Base-by-base conservation (phyloP, 306 rosid genomes). In the Arachis hypogaea region DNA sequence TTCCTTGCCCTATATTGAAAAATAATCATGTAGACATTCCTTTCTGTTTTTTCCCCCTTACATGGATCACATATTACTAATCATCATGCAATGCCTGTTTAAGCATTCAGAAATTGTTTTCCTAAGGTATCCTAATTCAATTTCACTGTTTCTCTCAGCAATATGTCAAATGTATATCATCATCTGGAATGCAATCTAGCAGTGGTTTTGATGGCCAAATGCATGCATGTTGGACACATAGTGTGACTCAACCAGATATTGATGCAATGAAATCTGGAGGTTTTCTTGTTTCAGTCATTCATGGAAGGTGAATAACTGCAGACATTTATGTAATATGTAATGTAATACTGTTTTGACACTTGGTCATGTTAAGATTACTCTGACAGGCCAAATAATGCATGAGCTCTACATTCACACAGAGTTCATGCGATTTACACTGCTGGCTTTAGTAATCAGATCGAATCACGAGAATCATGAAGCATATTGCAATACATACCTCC, bases 171-270 rank as follows among this genome's bases (percentile, higher is more conserved):
- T 86, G 88, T 28, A 88, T 95, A 80, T 83, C 97, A 47, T 76
- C 92, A 63, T 77, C 88, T 42, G 99, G 99, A 51, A 88, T 95
- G 98, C 99, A 95, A 82, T 82, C 90, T 66, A 87, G 80, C 69
- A n/a, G 75, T 67, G 97, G 99, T 73, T 90, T 95, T 4, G 89
- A 82, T 43, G 99, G 99, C 66, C 99, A 95, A 83, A 59, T 88
- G 71, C 82, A 85, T 84, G 98, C 97, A 60, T 92, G 99, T 74
- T 92, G 98, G 99, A 95, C 81, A 0, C 99, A 95, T 78, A 90
- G 84, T 77, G 64, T 95, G 88, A 90, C 88, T 9, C 77, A 60
- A 60, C n/a, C 73, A 63, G 98, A 95, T 72, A 85, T 88, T 6
- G 96, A 92, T 50, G 62, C 36, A 58, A 90, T 95, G 75, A 85